Evolutionary conservation across 768 basidiomycete genomes (phyloP).

Genomic region (Chalciporus piperatus): DNA sequence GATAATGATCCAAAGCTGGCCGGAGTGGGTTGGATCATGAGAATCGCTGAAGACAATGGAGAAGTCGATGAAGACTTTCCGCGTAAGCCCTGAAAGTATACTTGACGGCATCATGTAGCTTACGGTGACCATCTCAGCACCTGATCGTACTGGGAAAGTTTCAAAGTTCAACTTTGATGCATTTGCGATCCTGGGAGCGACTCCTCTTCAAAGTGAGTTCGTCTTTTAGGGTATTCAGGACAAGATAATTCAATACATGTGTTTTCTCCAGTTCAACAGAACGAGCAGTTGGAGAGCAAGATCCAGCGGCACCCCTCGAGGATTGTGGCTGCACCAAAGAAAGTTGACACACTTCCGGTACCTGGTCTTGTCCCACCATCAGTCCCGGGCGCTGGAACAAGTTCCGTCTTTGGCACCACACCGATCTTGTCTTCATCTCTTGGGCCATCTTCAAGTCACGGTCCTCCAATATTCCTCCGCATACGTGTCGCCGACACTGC

Average conservation of each 20-base stretch:
- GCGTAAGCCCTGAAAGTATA: conserved; percentile 50
- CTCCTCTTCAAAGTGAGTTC: conserved; percentile 59
- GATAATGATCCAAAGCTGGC: conserved; percentile 68
- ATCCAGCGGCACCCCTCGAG: conserved; percentile 79
- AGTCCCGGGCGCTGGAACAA: conserved; percentile 39
- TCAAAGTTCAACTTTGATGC: conserved; percentile 87
- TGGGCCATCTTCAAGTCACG: conserved; percentile 68
- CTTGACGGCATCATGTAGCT: not conserved
- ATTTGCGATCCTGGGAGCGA: conserved; percentile 84
- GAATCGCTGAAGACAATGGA: conserved; percentile 95
- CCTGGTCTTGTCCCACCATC: conserved; percentile 39
- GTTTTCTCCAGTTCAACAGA: conserved; percentile 60
- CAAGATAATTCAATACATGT: not conserved
- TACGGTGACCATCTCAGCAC: conserved; percentile 50
- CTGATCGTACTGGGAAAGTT: conserved; percentile 83
- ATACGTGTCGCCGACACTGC: conserved; percentile 78
- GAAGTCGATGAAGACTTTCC: conserved; percentile 99
- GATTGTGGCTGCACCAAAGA: conserved; percentile 59
- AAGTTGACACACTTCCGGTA: conserved; percentile 44
- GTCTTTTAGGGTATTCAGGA: not conserved
- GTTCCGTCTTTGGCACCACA: conserved; percentile 48
- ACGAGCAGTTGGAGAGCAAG: conserved; percentile 71
- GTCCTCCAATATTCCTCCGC: conserved; percentile 80
- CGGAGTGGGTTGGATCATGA: conserved; percentile 86
- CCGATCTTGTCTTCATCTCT: conserved; percentile 62